A percentile compares a stretch with the other conserved stretches of the same genome.
phyloP scores from a whole-genome alignment of 2,329 filamentous ascomycete genomes.

The Shiraia sp. region DNA sequence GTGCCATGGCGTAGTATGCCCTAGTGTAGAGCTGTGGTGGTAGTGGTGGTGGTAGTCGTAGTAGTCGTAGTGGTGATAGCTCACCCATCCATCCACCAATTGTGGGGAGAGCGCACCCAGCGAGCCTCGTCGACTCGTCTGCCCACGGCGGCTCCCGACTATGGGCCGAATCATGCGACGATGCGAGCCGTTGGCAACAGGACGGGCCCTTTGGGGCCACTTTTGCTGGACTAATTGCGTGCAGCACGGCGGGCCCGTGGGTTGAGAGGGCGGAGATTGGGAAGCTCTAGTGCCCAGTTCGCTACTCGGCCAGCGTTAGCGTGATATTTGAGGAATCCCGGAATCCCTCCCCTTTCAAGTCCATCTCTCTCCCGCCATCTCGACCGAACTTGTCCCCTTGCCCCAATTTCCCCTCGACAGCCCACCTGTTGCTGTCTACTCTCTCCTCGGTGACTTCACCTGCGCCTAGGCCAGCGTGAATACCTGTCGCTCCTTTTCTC shows the following conservation, averaged over 20 bases:
- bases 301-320: constrained; percentile 36
- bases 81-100: no score
- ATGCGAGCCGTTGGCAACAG: constrained; percentile 19
- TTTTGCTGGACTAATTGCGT: constrained; percentile 32
- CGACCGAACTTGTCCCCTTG: constrained; percentile 24
- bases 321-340: constrained; percentile 30
- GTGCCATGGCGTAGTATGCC: no score
- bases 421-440: constrained; percentile 24
- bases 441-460: constrained; percentile 27
- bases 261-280: constrained; percentile 25
- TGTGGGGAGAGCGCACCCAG: no score
- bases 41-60: no score
- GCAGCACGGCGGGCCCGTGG: constrained; percentile 31
- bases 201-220: not conserved
- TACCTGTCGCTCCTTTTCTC: constrained; percentile 35
- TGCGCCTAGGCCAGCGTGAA: constrained; percentile 29
- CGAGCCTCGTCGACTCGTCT: constrained; percentile 13
- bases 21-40: no score
- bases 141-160: constrained; percentile 3
- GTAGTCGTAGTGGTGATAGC: no score
- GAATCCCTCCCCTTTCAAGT: constrained; percentile 36
- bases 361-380: constrained; percentile 22
- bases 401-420: constrained; percentile 14
- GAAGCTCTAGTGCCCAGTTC: constrained; percentile 25
- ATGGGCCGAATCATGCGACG: constrained; percentile 4